Percentiles rank a stretch among this genome's conserved stretches.
Evolutionary conservation across 331 rosid genomes (phyloP).

Genomic region (Acacia concinna): DNA sequence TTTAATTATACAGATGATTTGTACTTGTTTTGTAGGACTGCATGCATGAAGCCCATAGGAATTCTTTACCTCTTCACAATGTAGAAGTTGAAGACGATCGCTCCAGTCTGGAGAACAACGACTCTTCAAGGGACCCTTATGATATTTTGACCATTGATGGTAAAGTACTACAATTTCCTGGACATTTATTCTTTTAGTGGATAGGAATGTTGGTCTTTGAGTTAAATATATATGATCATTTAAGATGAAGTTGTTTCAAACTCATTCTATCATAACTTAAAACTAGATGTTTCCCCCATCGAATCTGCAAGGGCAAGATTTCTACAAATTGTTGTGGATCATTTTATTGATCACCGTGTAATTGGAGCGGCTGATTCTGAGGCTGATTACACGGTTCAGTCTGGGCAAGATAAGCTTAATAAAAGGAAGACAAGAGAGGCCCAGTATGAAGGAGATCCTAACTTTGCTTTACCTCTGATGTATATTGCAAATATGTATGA

Average conservation of each 20-base stretch:
- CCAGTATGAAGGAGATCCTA: conserved; percentile 79
- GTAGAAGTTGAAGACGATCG: conserved; percentile 82
- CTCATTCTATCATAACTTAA: conserved; percentile 41
- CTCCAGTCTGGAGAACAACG: conserved; percentile 66
- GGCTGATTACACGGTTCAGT: conserved; percentile 49
- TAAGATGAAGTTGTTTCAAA: conserved; percentile 26
- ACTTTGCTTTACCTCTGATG: conserved; percentile 84
- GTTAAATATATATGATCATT: not conserved
- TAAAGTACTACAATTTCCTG: conserved; percentile 24
- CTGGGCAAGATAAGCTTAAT: conserved; percentile 66
- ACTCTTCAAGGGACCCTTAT: conserved; percentile 58
- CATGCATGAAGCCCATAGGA: conserved; percentile 67
- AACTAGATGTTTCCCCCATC: conserved; percentile 76
- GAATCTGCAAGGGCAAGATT: conserved; percentile 85
- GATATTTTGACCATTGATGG: conserved; percentile 64
- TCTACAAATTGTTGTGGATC: conserved; percentile 78
- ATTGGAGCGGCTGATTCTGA: conserved; percentile 68
- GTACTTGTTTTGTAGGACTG: conserved; percentile 50
- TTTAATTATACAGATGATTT: not conserved
- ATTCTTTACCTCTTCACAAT: conserved; percentile 63
- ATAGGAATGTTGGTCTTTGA: not conserved
- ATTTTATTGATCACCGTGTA: conserved; percentile 62
- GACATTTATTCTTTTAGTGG: not conserved
- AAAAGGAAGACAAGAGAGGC: conserved; percentile 83
- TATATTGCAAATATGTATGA: conserved; percentile 93